Base-by-base conservation (phyloP, 257 asterid species). In the Verbena officinalis region DNA sequence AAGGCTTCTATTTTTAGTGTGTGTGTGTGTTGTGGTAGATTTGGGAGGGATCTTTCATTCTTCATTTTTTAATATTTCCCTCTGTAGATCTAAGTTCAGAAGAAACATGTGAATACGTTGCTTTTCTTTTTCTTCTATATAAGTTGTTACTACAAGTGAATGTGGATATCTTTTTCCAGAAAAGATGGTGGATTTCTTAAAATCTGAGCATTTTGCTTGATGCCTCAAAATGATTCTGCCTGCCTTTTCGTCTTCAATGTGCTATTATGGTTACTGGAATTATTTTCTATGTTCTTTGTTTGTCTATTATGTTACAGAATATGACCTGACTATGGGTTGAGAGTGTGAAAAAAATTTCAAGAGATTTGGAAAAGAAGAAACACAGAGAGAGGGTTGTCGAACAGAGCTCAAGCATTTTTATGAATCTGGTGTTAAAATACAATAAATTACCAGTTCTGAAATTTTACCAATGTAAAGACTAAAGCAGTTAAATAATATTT, bases 31-130 rank as follows among this genome's bases (percentile, higher is more conserved):
- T 42, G 24, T 43, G 59, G 20, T 45, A 46, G 38, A 51, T 45
- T 16, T 45, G 4, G 22, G 11, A 10, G n/a, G 33, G 23, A 20
- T 8, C 10, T 3, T 42, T 42, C n/a, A 34, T 34, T 58, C 7
- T 11, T n/a, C 30, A 19, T 4, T 12, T 14, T n/a, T 15, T 15
- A 7, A 30, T 31, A 4, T 14, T 15, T 13, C 9, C 16, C 38
- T 59, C 40, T 19, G 22, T 67, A 73, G 79, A 77, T 73, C 82
- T 66, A 55, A 73, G 66, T 54, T 57, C 67, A 49, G 57, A 50
- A 20, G 49, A 49, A 61, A 46, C 59, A 62, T 68, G 62, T 40
- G 67, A 33, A 14, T 59, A 20, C n/a, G n/a, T n/a, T n/a, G n/a
- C n/a, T n/a, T n/a, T n/a, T n/a, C n/a, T n/a, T n/a, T n/a, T n/a